Base-by-base conservation (phyloP, 2,329 filamentous ascomycete species). In the Claviceps fusiformis region DNA sequence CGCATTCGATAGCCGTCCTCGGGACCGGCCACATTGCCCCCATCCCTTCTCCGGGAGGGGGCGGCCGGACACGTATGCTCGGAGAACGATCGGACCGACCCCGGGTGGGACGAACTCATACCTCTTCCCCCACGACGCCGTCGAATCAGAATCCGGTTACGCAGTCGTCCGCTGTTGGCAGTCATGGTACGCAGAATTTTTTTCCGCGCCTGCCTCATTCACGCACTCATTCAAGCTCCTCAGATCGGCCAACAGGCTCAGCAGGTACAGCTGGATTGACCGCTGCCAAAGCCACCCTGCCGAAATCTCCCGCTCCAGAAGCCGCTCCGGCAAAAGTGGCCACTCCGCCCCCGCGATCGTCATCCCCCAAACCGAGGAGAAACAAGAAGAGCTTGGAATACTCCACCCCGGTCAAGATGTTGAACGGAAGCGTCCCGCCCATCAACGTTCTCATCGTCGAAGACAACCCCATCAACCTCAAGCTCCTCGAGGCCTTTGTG, bases 361-460 rank as follows among this genome's bases (percentile, higher is more conserved):
- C 74, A 3, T 78, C 78, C n/a, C 76, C 78, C 11, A 72, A 74
- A 43, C 60, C 65, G 9, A 80, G 77, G 64, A 82, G 78, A 68
- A 71, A 59, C 49, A 82, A 81, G 68, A 84, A 81, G 62, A 69
- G 66, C 33, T 65, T 66, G 35, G 72, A 74, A 24, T 67, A 71
- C 53, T 67, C 75, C 1, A 69, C 67, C 13, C 65, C 86, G 57
- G 75, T 83, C 4, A 83, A 81, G 35, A 77, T 88, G 63, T 78
- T 95, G 33, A 89, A 92, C 61, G 86, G 85, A 54, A 84, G 84
- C 1, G 89, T 97, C 0, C 93, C 93, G 8, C 92, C 93, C 1
- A 97, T 98, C 72, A 97, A 95, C 62, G 91, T 97, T 8, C 77
- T 98, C 47, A 95, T 98, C 58, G 93, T 98, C 15, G 93, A 98